Evolutionary conservation across 75 land plant species (phyloP).

Genomic region (Cryptomeria japonica): DNA sequence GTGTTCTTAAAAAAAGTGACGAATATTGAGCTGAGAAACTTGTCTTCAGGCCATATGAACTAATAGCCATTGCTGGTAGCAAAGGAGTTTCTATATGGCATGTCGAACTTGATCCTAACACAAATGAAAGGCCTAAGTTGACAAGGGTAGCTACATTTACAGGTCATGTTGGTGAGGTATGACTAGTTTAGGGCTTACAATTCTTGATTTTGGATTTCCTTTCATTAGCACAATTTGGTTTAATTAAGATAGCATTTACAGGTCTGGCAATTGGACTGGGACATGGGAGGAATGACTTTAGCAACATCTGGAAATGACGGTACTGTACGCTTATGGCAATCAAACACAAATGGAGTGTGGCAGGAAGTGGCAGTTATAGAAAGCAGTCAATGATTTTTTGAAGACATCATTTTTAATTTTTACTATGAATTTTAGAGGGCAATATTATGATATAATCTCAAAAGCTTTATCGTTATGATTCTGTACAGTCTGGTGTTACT

Average conservation of each 20-base stretch:
- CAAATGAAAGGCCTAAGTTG: conserved; percentile 60
- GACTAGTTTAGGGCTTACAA: conserved; percentile 1
- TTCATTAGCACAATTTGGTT: background rate
- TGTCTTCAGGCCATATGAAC: conserved; percentile 79
- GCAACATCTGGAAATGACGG: conserved; percentile 81
- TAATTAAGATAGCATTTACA: conserved; percentile 19
- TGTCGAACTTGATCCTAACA: conserved; percentile 52
- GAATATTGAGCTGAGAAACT: background rate
- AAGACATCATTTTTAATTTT: background rate
- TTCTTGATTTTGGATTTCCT: background rate
- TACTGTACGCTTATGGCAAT: conserved; percentile 81
- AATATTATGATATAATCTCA: background rate
- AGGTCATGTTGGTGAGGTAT: conserved; percentile 87
- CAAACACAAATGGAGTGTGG: conserved; percentile 84
- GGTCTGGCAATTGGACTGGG: conserved; percentile 97
- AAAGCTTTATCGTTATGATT: background rate
- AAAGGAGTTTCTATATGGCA: conserved; percentile 94
- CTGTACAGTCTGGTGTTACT: background rate
- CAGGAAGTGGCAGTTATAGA: conserved; percentile 57
- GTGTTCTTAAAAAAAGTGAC: background rate
- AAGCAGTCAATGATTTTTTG: background rate
- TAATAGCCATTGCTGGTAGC: conserved; percentile 84
- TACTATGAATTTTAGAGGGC: background rate
- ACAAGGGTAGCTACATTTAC: conserved; percentile 61
- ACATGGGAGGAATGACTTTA: conserved; percentile 96